A percentile compares a stretch with the other conserved stretches of the same genome.
These are phyloP conservation scores for Torulaspora gathmanii DNA, from an alignment of 805 yeast species.

Conservation along the genomic window DNA sequence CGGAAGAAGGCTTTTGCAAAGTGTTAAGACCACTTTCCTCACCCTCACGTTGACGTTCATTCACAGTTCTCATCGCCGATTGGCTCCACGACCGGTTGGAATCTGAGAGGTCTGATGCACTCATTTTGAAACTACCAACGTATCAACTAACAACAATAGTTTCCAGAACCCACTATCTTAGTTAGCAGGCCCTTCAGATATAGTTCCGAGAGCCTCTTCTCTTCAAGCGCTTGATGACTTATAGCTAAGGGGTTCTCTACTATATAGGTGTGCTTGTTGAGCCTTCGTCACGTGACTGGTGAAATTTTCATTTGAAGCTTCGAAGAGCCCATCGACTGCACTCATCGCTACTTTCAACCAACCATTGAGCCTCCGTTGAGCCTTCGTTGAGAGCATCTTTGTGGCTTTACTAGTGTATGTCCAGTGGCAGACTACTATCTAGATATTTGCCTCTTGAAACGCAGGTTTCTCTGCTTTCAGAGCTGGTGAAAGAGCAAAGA, in stretches of 20 bases:
- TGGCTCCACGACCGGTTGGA: neutral
- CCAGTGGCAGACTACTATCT: conserved; percentile 3
- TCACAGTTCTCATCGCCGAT: neutral
- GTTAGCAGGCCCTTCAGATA: neutral
- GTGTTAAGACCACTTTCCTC: neutral
- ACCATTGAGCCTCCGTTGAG: neutral
- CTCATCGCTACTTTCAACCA: neutral
- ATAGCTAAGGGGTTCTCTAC: conserved; percentile 1
- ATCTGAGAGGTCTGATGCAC: neutral
- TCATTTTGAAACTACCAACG: neutral
- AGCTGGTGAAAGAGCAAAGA: conserved; percentile 13
- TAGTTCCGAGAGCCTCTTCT: neutral
- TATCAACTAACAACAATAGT: neutral
- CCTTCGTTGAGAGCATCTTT: no score
- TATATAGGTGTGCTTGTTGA: neutral
- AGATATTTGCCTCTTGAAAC: conserved; percentile 16
- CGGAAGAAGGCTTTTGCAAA: neutral
- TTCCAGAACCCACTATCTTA: neutral
- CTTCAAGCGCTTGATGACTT: neutral
- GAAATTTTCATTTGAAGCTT: neutral
- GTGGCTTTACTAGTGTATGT: neutral
- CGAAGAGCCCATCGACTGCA: neutral
- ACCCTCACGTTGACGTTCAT: neutral
- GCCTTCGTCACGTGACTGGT: conserved; percentile 1
- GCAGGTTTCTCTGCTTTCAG: conserved; percentile 12